These are phyloP conservation scores for Scolecobasidium constrictum DNA, from an alignment of 2,329 filamentous ascomycete genomes.

Conservation along the genomic window DNA sequence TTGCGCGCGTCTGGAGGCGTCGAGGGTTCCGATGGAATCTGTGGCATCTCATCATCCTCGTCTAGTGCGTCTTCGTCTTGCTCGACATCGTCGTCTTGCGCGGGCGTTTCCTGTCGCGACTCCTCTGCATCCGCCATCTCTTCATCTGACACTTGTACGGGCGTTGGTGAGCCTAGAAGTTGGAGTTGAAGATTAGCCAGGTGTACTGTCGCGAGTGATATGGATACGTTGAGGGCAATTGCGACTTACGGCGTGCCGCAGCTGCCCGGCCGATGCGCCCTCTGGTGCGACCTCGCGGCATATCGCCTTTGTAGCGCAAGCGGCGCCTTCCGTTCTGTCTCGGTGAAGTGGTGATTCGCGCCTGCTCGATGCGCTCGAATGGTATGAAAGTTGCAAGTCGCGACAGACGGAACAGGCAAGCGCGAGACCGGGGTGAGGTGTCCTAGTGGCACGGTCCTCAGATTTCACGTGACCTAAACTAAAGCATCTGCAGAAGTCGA, in stretches of 20 bases:
- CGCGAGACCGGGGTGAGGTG: too few species aligned
- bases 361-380: too few species aligned
- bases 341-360: too few species aligned
- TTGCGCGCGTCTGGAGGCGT: slow-evolving; percentile 40
- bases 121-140: slow-evolving; percentile 9
- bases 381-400: too few species aligned
- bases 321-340: too few species aligned
- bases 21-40: slow-evolving; percentile 21
- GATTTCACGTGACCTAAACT: too few species aligned
- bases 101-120: neutral
- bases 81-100: slow-evolving; percentile 31
- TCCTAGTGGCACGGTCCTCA: too few species aligned
- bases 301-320: too few species aligned
- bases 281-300: slow-evolving; percentile 6
- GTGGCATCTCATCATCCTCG: slow-evolving; percentile 35
- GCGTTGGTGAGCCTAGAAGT: slow-evolving; percentile 9
- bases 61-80: slow-evolving; percentile 32
- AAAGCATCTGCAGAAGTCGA: too few species aligned
- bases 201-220: neutral
- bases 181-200: slow-evolving; percentile 1
- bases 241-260: neutral
- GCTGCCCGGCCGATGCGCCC: neutral
- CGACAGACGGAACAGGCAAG: too few species aligned
- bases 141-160: slow-evolving; percentile 8
- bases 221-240: neutral